phyloP scores from a whole-genome alignment of 495 filamentous ascomycete species.

The Podospora pseudopauciseta region DNA sequence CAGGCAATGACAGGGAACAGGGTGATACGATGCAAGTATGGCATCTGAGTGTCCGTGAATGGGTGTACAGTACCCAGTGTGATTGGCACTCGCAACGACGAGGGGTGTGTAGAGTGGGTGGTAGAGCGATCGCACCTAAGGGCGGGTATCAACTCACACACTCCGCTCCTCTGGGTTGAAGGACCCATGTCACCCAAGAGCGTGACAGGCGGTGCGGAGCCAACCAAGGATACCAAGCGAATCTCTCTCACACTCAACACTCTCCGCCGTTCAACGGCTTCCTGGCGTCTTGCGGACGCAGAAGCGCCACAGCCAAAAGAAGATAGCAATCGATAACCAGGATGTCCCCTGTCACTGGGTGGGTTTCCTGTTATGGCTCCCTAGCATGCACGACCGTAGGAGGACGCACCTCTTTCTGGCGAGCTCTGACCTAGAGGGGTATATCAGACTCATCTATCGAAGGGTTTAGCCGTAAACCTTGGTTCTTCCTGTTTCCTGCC shows the following conservation, averaged over 20 bases:
- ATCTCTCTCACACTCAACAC: background rate
- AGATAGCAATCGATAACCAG: conserved; percentile 17
- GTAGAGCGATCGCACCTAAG: background rate
- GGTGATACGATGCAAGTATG: conserved; percentile 1
- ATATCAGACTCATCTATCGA: conserved; percentile 24
- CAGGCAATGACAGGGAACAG: conserved; percentile 5
- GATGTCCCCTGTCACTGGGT: conserved; percentile 27
- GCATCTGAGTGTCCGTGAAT: background rate
- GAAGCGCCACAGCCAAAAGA: conserved; percentile 17
- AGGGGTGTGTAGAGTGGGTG: background rate
- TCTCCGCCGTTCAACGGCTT: background rate
- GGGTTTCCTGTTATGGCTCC: conserved; percentile 29
- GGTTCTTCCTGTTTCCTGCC: conserved; percentile 25
- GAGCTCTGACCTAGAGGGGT: conserved; percentile 24
- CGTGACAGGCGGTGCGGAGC: background rate
- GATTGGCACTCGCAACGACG: background rate
- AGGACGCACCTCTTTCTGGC: conserved; percentile 20
- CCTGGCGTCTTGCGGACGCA: background rate
- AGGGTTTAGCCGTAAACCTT: conserved; percentile 33
- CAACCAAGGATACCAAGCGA: background rate
- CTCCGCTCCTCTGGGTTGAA: background rate
- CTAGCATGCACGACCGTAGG: conserved; percentile 15
- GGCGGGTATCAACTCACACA: conserved; percentile 7
- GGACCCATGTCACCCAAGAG: background rate
- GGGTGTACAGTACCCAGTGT: conserved; percentile 19